These are phyloP conservation scores for Mortierella sp. DNA, from an alignment of 371 early-diverging fungal species.

Conservation along the genomic window DNA sequence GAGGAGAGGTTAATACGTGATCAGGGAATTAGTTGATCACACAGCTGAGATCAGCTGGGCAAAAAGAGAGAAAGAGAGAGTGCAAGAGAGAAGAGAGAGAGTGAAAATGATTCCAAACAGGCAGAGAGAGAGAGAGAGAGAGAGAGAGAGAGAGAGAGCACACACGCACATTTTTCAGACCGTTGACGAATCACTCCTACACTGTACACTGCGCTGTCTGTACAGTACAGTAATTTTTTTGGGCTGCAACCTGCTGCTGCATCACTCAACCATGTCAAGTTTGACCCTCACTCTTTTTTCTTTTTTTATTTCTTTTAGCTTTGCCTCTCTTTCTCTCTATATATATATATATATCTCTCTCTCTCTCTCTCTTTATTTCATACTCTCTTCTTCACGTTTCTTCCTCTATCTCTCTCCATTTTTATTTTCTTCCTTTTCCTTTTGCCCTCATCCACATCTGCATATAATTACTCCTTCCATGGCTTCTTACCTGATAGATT, in stretches of 20 bases:
- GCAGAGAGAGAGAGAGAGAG: constrained; percentile 9
- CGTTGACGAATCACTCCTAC: constrained; percentile 20
- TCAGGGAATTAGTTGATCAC: neutral
- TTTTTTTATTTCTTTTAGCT: neutral
- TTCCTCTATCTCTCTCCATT: neutral
- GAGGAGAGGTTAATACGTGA: neutral
- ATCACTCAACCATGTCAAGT: neutral
- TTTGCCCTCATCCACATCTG: neutral
- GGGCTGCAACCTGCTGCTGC: too few species aligned
- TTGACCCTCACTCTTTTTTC: constrained; percentile 1
- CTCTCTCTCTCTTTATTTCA: constrained; percentile 1
- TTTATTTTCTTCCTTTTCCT: too few species aligned
- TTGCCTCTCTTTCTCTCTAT: neutral
- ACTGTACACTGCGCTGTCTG: neutral
- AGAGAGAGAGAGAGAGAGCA: constrained; percentile 8
- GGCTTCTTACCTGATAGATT: neutral
- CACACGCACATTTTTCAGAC: neutral
- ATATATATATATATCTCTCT: neutral
- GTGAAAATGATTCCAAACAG: neutral
- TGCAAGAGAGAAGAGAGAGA: neutral
- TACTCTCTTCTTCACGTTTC: neutral
- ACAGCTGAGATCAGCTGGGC: constrained; percentile 4
- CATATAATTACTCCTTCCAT: neutral
- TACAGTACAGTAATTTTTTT: too few species aligned
- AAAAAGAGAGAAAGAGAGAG: neutral